A percentile compares a stretch with the other conserved stretches of the same genome.
phyloP scores from a whole-genome alignment of 345 rosid species.

The Sisymbrium altissimum region DNA sequence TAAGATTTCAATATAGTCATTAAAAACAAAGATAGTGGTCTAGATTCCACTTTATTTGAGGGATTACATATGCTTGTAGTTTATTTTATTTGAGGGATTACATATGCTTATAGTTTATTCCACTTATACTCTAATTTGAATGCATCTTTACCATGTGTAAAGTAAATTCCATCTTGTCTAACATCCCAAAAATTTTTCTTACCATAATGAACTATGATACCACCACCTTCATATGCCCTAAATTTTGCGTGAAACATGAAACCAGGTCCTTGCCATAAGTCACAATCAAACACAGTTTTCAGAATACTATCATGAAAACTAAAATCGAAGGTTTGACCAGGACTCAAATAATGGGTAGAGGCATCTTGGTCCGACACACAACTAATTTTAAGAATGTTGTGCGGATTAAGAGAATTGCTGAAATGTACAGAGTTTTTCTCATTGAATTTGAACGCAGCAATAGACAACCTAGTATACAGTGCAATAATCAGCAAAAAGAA shows the following conservation, averaged over 20 bases:
- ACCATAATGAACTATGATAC: slow-evolving; percentile 11
- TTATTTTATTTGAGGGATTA: no score
- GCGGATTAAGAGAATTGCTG: not conserved
- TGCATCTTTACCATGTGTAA: not conserved
- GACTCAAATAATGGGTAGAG: not conserved
- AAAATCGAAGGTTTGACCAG: not conserved
- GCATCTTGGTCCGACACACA: not conserved
- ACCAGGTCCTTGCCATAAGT: slow-evolving; percentile 3
- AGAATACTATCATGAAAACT: not conserved
- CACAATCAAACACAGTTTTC: not conserved
- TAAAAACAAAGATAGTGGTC: no score
- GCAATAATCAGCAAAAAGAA: not conserved
- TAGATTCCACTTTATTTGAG: no score
- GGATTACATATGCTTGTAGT: no score
- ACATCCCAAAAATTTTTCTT: slow-evolving; percentile 2
- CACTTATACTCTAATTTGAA: not conserved
- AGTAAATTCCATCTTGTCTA: slow-evolving; percentile 3
- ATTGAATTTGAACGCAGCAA: not conserved
- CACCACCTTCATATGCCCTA: slow-evolving; percentile 7
- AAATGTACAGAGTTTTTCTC: not conserved
- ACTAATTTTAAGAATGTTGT: not conserved
- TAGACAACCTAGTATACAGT: not conserved
- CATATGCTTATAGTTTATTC: no score
- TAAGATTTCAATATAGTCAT: no score
- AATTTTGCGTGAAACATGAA: not conserved